Percentiles rank a stretch among this genome's conserved stretches.
Conservation (phyloP, 441 rosid genomes). For the Corymbia calophylla region DNA sequence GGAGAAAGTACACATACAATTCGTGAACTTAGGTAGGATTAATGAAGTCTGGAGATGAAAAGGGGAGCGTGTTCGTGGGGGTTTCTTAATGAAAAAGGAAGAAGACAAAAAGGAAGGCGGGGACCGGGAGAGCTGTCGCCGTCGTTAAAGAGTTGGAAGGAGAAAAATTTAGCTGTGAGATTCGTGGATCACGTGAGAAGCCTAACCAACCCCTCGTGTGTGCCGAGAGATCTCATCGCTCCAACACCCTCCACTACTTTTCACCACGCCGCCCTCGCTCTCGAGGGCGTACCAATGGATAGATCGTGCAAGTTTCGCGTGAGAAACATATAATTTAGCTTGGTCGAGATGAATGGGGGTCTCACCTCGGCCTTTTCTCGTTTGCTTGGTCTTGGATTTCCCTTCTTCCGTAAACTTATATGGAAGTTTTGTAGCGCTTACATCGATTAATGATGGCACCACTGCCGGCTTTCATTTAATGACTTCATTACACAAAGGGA, state of each 20-base stretch:
- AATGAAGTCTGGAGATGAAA: neutral
- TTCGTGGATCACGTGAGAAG: slow-evolving; percentile 32
- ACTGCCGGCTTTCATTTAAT: neutral
- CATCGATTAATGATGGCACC: neutral
- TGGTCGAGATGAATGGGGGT: neutral
- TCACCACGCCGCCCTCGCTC: neutral
- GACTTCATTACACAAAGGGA: no score
- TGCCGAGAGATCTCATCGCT: neutral
- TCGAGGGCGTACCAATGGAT: neutral
- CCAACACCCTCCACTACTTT: neutral
- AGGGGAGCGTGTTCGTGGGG: neutral
- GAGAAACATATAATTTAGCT: neutral
- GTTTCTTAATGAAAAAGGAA: neutral
- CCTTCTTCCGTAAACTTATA: neutral
- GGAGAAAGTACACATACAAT: neutral
- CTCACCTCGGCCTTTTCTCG: neutral
- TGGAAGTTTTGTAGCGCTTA: neutral
- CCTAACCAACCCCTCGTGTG: slow-evolving; percentile 17
- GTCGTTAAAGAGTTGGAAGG: slow-evolving; percentile 11
- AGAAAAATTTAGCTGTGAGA: neutral
- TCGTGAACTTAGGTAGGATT: neutral
- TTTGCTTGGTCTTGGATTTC: neutral
- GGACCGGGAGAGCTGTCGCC: slow-evolving; percentile 2
- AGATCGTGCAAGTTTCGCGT: neutral
- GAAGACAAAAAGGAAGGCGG: neutral